Conservation (phyloP, 2,329 filamentous ascomycete species). For the Colletotrichum shisoi region DNA sequence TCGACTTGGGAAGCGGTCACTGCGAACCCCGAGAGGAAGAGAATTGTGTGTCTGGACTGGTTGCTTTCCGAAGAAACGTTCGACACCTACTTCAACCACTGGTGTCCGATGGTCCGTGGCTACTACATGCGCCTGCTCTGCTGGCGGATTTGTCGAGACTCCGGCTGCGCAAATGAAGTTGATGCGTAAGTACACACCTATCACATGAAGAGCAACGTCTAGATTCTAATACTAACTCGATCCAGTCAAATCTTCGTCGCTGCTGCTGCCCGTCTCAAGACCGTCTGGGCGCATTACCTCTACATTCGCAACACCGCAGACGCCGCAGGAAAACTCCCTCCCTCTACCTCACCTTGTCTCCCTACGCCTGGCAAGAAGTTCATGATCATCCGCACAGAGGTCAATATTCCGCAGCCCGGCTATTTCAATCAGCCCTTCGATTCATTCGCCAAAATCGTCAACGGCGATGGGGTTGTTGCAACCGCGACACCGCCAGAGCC, state of each 20-base stretch:
- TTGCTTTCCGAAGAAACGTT: constrained; percentile 78
- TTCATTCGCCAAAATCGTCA: constrained; percentile 46
- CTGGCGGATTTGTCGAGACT: constrained; percentile 84
- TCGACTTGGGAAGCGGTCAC: constrained; percentile 78
- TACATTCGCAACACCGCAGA: constrained; percentile 75
- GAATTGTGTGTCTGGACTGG: constrained; percentile 75
- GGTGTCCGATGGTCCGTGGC: constrained; percentile 93
- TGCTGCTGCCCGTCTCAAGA: constrained; percentile 72
- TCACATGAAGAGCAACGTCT: not conserved
- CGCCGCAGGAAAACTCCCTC: constrained; percentile 59
- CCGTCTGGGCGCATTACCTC: constrained; percentile 80
- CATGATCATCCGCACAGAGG: constrained; percentile 85
- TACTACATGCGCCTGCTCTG: constrained; percentile 92
- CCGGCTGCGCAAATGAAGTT: constrained; percentile 68
- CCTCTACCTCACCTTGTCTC: constrained; percentile 81
- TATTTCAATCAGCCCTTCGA: constrained; percentile 60
- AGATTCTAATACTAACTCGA: constrained; percentile 18
- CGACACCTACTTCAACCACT: constrained; percentile 85
- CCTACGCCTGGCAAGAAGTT: constrained; percentile 86
- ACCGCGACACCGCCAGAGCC: constrained; percentile 22
- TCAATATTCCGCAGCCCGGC: constrained; percentile 57
- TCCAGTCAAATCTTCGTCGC: constrained; percentile 73
- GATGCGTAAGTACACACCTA: constrained; percentile 69
- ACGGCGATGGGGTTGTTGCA: constrained; percentile 32
- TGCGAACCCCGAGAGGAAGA: constrained; percentile 71